Base-by-base conservation (phyloP, 1,139 yeast species). In the Diutina siamensis region DNA sequence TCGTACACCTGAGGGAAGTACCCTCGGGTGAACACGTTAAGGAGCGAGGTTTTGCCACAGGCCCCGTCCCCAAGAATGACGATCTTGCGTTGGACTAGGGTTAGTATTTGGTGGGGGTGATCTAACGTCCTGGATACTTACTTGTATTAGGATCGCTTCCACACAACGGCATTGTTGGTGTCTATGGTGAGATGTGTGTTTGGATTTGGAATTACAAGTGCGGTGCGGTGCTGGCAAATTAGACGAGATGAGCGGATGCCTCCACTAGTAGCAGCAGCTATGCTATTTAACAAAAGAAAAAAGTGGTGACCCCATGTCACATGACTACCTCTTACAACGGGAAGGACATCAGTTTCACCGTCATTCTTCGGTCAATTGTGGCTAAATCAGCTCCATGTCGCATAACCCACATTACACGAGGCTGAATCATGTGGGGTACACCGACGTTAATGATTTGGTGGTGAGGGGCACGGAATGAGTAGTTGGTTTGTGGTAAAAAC, bases 41-140 rank as follows among this genome's bases (percentile, higher is more conserved):
- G 72, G 49, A 92, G 71, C n/a, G 94, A 84, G 2, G 95, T 86
- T 59, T 83, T 83, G 50, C 74, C 74, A 58, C 73, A 68, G 33
- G 97, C 97, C 78, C 98, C 98, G 65, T 92, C 98, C 44, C 98
- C 98, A 44, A 92, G 72, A 53, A 92, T 92, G 55, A 92, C 98
- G 50, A 92, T 88, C 62, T 92, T 92, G 55, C 97, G 83, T 63
- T 86, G 88, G 53, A 87, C 72, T 67, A 38, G 5, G 9, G 22
- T 36, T 36, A 36, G 40, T 36, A 13, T 10, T 19, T 5, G 19
- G 10, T 19, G 19, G 15, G 15, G 15, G 8, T n/a, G 15, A 8
- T 15, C 34, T 31, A 13, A 27, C 31, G 15, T 13, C 13, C 34
- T 13, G 34, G 34, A 7, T 25, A 38, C 42, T 25, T 38, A 38